Percentiles rank a stretch among this genome's conserved stretches.
Conservation (phyloP, 345 rosid genomes). For the Arabis hirsuta region DNA sequence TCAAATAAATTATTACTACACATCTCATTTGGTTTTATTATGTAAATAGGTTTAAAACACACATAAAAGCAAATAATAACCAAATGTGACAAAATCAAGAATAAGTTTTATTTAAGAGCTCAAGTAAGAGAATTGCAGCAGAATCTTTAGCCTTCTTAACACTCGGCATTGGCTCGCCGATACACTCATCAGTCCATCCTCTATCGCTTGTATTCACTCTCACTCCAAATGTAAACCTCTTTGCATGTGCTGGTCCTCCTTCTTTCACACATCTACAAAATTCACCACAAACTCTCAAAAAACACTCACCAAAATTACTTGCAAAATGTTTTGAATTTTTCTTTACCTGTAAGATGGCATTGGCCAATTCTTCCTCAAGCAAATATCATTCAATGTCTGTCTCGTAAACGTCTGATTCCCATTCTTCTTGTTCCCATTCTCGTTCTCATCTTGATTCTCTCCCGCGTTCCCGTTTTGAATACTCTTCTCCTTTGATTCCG, state of each 20-base stretch:
- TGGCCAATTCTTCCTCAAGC: conserved; percentile 96
- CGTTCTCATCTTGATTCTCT: conserved; percentile 56
- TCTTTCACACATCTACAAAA: conserved; percentile 76
- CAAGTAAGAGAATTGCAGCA: conserved; percentile 81
- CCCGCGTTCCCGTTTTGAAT: conserved; percentile 54
- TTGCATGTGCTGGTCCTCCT: conserved; percentile 98
- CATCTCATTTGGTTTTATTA: no score
- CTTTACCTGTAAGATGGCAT: conserved; percentile 85
- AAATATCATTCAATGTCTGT: conserved; percentile 91
- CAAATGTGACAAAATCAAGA: conserved; percentile 33
- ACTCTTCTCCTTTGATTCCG: conserved; percentile 55
- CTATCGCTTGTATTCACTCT: conserved; percentile 77
- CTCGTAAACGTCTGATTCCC: conserved; percentile 91
- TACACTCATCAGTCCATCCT: conserved; percentile 95
- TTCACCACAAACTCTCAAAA: conserved; percentile 2
- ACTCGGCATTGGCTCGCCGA: conserved; percentile 98
- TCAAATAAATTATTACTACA: no score
- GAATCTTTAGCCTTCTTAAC: conserved; percentile 99
- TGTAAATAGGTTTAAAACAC: no score
- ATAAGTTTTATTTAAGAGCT: conserved; percentile 65
- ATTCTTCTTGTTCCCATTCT: conserved; percentile 66
- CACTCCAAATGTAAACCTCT: conserved; percentile 85
- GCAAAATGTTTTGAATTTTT: no score
- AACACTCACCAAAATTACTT: neutral
- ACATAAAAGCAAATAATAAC: no score